phyloP scores from a whole-genome alignment of 352 stramenopile genomes.

The Phytopythium litorale region DNA sequence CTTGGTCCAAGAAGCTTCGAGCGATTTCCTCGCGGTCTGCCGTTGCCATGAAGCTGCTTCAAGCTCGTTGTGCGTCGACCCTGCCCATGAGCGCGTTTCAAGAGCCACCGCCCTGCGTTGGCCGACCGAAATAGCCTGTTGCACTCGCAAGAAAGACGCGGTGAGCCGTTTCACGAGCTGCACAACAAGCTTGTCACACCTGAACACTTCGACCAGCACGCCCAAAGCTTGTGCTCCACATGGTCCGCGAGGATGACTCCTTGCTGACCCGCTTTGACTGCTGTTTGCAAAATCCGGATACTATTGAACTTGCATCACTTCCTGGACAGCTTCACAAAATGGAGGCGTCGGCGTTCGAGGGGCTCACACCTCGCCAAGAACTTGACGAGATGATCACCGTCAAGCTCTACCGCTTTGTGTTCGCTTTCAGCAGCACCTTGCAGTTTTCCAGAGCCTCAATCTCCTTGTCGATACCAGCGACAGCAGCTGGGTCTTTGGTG shows the following conservation, averaged over 20 bases:
- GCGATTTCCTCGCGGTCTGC: constrained; percentile 37
- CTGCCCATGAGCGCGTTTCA: neutral
- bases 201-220: neutral
- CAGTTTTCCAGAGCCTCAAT: constrained; percentile 48
- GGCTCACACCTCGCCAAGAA: neutral
- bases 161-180: neutral
- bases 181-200: neutral
- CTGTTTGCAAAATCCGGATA: neutral
- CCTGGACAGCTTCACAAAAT: neutral
- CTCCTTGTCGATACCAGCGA: constrained; percentile 43
- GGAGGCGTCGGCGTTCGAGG: neutral
- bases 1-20: constrained; percentile 42
- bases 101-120: neutral
- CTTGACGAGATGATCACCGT: neutral
- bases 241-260: neutral
- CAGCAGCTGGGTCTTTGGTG: constrained; percentile 15
- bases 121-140: neutral
- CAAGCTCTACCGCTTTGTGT: constrained; percentile 28
- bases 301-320: neutral
- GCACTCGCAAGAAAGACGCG: neutral
- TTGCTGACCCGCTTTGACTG: neutral
- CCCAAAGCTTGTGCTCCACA: neutral
- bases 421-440: constrained; percentile 56
- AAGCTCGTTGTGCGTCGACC: neutral
- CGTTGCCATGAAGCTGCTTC: constrained; percentile 32